These are phyloP conservation scores for Thyridium curvatum DNA, from an alignment of 2,329 filamentous ascomycete genomes.

Conservation along the genomic window DNA sequence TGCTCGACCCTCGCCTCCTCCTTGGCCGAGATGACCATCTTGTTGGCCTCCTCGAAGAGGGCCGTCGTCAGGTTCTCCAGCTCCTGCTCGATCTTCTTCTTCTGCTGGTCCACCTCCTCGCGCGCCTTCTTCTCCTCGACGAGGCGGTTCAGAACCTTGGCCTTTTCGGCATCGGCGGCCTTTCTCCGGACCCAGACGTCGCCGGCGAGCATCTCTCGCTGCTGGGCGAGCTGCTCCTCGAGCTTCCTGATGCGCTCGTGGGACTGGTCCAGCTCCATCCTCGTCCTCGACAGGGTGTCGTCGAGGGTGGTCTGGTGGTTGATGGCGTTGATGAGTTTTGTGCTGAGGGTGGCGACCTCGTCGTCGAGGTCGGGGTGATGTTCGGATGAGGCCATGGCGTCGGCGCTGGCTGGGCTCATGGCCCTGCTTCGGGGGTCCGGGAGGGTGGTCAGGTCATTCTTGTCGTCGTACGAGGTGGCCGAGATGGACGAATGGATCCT, in stretches of 20 bases:
- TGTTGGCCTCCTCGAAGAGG: slow-evolving; percentile 97
- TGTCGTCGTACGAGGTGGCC: slow-evolving; percentile 37
- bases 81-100: slow-evolving; percentile 86
- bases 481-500: slow-evolving; percentile 16
- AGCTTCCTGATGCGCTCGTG: slow-evolving; percentile 61
- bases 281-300: slow-evolving; percentile 75
- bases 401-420: slow-evolving; percentile 36
- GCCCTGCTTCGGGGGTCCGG: slow-evolving; percentile 56
- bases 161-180: slow-evolving; percentile 68
- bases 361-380: slow-evolving; percentile 52
- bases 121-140: slow-evolving; percentile 61
- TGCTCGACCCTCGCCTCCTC: slow-evolving; percentile 83
- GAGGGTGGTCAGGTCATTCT: slow-evolving; percentile 62
- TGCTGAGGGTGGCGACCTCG: slow-evolving; percentile 86
- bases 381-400: slow-evolving; percentile 19
- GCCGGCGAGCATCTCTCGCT: slow-evolving; percentile 65
- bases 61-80: slow-evolving; percentile 84
- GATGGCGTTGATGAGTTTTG: slow-evolving; percentile 94
- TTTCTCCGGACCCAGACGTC: slow-evolving; percentile 72
- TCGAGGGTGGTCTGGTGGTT: slow-evolving; percentile 92
- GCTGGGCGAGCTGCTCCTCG: slow-evolving; percentile 58
- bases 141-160: slow-evolving; percentile 48
- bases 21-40: slow-evolving; percentile 91
- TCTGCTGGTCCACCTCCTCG: slow-evolving; percentile 66
- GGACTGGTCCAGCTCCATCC: slow-evolving; percentile 74